phyloP scores from a whole-genome alignment of 1,139 yeast species.

The Candida glucosophila region DNA sequence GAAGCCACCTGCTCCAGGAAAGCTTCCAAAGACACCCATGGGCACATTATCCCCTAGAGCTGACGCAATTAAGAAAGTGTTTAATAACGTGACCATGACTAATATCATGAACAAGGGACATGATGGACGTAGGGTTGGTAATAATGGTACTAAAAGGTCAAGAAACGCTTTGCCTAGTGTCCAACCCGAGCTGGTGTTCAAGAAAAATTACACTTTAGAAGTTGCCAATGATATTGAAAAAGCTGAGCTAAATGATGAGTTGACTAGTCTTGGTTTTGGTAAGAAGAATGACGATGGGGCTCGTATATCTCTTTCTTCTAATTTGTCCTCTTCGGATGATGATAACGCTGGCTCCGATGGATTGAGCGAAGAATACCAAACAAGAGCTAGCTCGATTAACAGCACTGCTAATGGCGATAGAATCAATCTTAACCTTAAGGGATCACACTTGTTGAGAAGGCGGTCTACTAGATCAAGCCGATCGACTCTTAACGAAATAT shows the following conservation, averaged over 20 bases:
- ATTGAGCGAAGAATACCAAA: constrained; percentile 21
- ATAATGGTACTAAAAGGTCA: constrained; percentile 6
- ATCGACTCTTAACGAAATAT: constrained; percentile 37
- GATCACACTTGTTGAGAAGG: constrained; percentile 32
- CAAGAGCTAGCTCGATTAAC: constrained; percentile 36
- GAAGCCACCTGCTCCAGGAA: too few relatives aligned
- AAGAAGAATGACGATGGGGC: too few relatives aligned
- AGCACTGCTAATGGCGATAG: constrained; percentile 33
- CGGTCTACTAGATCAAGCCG: constrained; percentile 20
- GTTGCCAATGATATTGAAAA: too few relatives aligned
- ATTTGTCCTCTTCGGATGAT: constrained; percentile 39
- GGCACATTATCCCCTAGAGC: constrained; percentile 28
- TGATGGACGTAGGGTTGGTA: constrained; percentile 10
- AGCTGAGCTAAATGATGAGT: constrained; percentile 14
- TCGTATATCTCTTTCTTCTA: constrained; percentile 4
- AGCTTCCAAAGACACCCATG: constrained; percentile 1
- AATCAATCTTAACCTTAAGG: constrained; percentile 36
- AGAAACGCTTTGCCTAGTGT: constrained; percentile 14
- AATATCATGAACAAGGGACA: not conserved
- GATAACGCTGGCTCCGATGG: constrained; percentile 12
- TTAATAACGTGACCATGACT: constrained; percentile 37
- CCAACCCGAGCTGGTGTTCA: constrained; percentile 28
- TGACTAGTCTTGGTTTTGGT: too few relatives aligned
- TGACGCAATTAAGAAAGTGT: constrained; percentile 37
- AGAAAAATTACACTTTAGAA: not conserved